These are phyloP conservation scores for Phytopythium montanum DNA, from an alignment of 352 stramenopile genomes.

Conservation along the genomic window DNA sequence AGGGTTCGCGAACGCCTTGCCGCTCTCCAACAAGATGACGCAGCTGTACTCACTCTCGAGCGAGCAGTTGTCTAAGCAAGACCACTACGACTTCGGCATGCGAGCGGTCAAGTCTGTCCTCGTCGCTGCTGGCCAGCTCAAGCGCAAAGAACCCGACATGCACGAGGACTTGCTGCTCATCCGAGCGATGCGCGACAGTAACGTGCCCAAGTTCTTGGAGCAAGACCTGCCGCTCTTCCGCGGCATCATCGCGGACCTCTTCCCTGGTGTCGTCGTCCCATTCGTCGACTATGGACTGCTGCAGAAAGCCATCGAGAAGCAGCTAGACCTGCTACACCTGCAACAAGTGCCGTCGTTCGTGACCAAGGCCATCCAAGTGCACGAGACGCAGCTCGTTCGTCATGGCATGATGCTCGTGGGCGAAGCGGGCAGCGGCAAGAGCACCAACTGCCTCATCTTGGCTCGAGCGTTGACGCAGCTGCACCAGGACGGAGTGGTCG, in stretches of 20 bases:
- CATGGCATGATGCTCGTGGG: conserved; percentile 96
- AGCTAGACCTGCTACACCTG: conserved; percentile 65
- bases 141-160: conserved; percentile 92
- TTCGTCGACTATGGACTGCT: conserved; percentile 93
- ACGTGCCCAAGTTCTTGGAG: conserved; percentile 95
- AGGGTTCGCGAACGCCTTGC: conserved; percentile 91
- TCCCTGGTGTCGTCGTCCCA: conserved; percentile 91
- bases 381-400: conserved; percentile 89
- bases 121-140: conserved; percentile 92
- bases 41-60: conserved; percentile 92
- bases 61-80: conserved; percentile 93
- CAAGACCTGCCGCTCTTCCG: conserved; percentile 93
- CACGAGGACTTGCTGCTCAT: conserved; percentile 94
- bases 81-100: conserved; percentile 96
- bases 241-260: conserved; percentile 93
- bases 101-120: conserved; percentile 92
- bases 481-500: conserved; percentile 72
- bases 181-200: conserved; percentile 94
- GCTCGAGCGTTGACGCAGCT: conserved; percentile 69
- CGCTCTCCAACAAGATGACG: conserved; percentile 93
- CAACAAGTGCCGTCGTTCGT: conserved; percentile 88
- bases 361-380: conserved; percentile 85
- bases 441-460: conserved; percentile 77
- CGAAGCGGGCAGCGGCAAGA: conserved; percentile 89
- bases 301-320: conserved; percentile 86